A percentile compares a stretch with the other conserved stretches of the same genome.
Conservation (phyloP, 1,139 yeast genomes). For the Zygotorulaspora mrakii region DNA sequence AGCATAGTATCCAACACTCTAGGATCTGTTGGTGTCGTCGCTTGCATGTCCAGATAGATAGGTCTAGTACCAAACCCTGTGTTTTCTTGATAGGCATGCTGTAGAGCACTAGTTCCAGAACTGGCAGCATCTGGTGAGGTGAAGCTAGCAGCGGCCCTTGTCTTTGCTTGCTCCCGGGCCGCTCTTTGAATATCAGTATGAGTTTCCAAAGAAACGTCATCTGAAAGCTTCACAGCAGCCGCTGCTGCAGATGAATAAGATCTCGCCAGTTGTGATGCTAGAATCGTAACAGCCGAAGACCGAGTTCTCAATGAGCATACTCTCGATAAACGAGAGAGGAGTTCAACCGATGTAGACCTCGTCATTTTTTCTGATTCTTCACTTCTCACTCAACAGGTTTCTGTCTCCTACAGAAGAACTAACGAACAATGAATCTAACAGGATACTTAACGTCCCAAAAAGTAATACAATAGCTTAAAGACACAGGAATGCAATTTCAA, state of each 20-base stretch:
- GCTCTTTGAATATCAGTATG: slow-evolving; percentile 37
- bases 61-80: slow-evolving; percentile 66
- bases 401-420: too few species aligned
- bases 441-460: too few species aligned
- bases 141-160: slow-evolving; percentile 21
- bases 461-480: too few species aligned
- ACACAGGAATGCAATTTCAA: too few species aligned
- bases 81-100: slow-evolving; percentile 39
- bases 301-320: slow-evolving; percentile 1
- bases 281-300: not conserved
- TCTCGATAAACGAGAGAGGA: slow-evolving; percentile 7
- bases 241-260: slow-evolving; percentile 21
- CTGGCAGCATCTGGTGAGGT: slow-evolving; percentile 20
- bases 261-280: slow-evolving; percentile 10
- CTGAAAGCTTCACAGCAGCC: slow-evolving; percentile 27
- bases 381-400: too few species aligned
- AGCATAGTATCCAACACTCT: slow-evolving; percentile 93
- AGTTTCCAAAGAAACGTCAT: slow-evolving; percentile 31
- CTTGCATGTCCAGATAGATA: slow-evolving; percentile 91
- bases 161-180: slow-evolving; percentile 32
- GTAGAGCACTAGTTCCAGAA: slow-evolving; percentile 36
- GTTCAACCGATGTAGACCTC: slow-evolving; percentile 5
- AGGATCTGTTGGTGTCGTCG: slow-evolving; percentile 98
- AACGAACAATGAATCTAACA: too few species aligned
- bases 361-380: too few species aligned